Evolutionary conservation across 305 asterid genomes (phyloP).

Genomic region (Fraxinus sp.): DNA sequence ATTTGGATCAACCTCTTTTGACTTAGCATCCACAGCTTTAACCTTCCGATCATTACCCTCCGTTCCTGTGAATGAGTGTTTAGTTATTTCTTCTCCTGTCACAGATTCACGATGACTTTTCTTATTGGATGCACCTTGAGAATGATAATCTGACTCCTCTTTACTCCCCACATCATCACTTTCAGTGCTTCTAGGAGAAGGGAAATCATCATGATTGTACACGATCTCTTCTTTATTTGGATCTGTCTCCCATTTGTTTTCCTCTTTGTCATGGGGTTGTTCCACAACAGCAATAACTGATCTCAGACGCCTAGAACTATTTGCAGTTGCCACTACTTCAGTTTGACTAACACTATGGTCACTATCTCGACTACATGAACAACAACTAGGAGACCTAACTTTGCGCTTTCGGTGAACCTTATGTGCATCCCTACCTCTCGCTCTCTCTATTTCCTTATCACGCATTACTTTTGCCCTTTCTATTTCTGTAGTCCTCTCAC

Average conservation of each 20-base stretch:
- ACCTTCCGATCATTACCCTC: conserved; percentile 15
- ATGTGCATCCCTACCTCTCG: conserved; percentile 19
- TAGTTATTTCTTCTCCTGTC: conserved; percentile 28
- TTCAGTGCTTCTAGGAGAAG: conserved; percentile 56
- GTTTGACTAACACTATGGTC: conserved; percentile 29
- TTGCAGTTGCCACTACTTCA: conserved; percentile 33
- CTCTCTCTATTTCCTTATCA: conserved; percentile 19
- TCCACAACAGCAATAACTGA: conserved; percentile 59
- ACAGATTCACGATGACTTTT: conserved; percentile 31
- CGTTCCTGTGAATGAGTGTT: conserved; percentile 25
- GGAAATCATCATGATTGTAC: conserved; percentile 56
- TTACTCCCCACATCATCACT: conserved; percentile 45
- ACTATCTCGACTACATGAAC: conserved; percentile 33
- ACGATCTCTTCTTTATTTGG: conserved; percentile 57
- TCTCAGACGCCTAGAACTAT: conserved; percentile 57
- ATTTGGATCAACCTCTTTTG: conserved; percentile 13
- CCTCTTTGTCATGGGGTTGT: conserved; percentile 38
- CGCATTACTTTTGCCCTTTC: conserved; percentile 17
- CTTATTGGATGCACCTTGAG: conserved; percentile 29
- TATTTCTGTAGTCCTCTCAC: conserved; percentile 34
- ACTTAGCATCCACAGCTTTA: conserved; percentile 22
- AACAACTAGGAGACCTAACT: conserved; percentile 40
- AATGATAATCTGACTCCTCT: conserved; percentile 32
- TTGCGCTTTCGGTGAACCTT: conserved; percentile 19
- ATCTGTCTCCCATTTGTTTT: conserved; percentile 41